Evolutionary conservation across 306 rosid genomes (phyloP).

Genomic region (Spatholobus suberectus): DNA sequence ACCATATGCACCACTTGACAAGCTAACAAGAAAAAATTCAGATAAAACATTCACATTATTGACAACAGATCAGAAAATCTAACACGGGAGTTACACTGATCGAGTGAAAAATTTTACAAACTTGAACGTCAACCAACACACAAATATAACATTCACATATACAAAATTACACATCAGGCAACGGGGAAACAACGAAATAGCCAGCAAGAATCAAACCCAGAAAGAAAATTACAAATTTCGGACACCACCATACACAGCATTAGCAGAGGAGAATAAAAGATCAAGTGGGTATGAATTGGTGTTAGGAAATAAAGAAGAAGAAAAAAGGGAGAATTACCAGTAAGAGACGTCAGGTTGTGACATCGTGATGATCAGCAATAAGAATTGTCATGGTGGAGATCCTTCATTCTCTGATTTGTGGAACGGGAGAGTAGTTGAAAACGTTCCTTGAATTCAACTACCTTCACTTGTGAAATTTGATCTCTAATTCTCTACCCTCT

Average conservation of each 20-base stretch:
- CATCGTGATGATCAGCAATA: conserved; percentile 50
- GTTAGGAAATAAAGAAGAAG: neutral
- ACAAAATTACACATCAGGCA: neutral
- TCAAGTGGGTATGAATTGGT: neutral
- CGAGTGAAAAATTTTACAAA: conserved; percentile 1
- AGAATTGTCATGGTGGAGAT: conserved; percentile 25
- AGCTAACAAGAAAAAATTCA: neutral
- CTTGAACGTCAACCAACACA: neutral
- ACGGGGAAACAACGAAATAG: neutral
- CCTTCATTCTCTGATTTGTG: conserved; percentile 34
- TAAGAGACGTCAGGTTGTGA: conserved; percentile 63
- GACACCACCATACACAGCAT: neutral
- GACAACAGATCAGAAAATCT: neutral
- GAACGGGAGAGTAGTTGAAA: neutral
- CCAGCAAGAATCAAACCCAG: neutral
- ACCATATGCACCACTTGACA: neutral
- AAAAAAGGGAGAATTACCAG: conserved; percentile 39
- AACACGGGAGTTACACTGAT: neutral
- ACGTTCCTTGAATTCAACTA: neutral
- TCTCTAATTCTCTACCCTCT: neutral
- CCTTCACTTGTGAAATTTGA: neutral
- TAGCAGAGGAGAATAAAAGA: neutral
- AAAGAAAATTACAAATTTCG: neutral
- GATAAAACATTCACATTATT: neutral
- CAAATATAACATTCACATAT: neutral